Evolutionary conservation across 2,329 filamentous ascomycete species (phyloP).

Genomic region (Diaporthe sp.): DNA sequence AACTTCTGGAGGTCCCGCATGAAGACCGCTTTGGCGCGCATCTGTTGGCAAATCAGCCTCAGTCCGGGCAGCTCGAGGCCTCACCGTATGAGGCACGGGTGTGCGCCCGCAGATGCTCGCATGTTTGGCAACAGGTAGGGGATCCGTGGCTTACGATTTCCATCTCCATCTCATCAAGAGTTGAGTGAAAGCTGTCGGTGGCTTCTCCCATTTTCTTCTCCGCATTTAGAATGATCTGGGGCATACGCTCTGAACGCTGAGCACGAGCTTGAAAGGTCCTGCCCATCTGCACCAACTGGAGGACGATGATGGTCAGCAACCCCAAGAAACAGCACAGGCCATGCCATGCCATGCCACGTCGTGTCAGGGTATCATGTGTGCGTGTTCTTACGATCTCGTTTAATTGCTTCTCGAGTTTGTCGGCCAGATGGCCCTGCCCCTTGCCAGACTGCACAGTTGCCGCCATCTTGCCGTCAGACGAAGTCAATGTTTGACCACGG

Average conservation of each 20-base stretch:
- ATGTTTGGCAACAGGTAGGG: neutral
- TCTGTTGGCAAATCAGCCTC: slow-evolving; percentile 27
- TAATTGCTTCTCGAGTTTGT: slow-evolving; percentile 32
- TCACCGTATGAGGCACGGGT: neutral
- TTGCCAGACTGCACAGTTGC: neutral
- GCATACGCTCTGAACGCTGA: slow-evolving; percentile 23
- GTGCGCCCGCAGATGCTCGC: neutral
- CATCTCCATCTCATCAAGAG: slow-evolving; percentile 35
- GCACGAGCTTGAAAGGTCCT: slow-evolving; percentile 29
- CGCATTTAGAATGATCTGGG: slow-evolving; percentile 28
- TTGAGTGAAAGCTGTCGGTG: slow-evolving; percentile 33
- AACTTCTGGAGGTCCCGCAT: slow-evolving; percentile 33
- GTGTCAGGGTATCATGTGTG: neutral
- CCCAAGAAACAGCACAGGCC: neutral
- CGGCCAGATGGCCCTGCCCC: slow-evolving; percentile 30
- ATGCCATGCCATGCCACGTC: too few relatives aligned
- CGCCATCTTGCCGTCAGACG: neutral
- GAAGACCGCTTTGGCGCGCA: slow-evolving; percentile 33
- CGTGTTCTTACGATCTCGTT: slow-evolving; percentile 31
- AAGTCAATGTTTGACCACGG: neutral
- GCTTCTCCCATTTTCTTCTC: slow-evolving; percentile 34
- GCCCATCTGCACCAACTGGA: slow-evolving; percentile 35
- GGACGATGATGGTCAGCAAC: neutral
- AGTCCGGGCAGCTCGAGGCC: neutral
- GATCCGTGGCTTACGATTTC: slow-evolving; percentile 32